Evolutionary conservation across 768 basidiomycete species (phyloP), one percentile per base, ranked within the genome.

Genomic region (Aureoboletus auriporus): DNA sequence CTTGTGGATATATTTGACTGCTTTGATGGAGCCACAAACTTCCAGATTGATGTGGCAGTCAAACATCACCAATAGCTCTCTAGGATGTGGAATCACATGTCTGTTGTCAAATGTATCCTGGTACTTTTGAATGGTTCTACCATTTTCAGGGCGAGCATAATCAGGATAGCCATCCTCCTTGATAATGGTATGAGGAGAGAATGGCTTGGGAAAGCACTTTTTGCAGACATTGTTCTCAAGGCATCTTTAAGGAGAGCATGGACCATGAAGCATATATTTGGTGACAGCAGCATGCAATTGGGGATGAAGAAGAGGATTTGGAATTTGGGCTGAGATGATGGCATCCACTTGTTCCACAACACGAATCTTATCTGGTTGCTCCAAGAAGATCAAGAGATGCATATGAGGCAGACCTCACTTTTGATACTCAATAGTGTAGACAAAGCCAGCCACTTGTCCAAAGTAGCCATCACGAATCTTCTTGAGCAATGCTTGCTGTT

Each of bases 381-480:
- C 12, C 3, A 35, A 10, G 10, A 30, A 30, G 10, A 30, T 10
- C 30, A 30, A 30, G 30, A 30, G 30, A 30, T 30, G 30, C 56
- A 74, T 71, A 52, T 82, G 79, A 16, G 79, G 78, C 0, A 82
- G 69, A 0, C 77, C 75, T 0, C 73, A 58, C 50, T 82, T 82
- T 56, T 82, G 80, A 55, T 79, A 82, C 50, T 83, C 75, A 42
- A 79, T 78, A 13, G 70, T 72, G 49, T 77, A 76, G 0, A 81
- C 71, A 46, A 67, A 59, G 1, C 72, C 79, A 34, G 69, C 70
- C 4, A 61, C 46, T 8, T 6, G n/a, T 1, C 79, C 80, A 63
- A 79, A 71, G 38, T 74, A 59, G 39, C 39, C 39, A 27, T 40
- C 39, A 8, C 27, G 5, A 8, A 81, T 66, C 27, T 67, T 60